phyloP scores from a whole-genome alignment of 345 rosid genomes.

The Toxicodendron radicans region DNA sequence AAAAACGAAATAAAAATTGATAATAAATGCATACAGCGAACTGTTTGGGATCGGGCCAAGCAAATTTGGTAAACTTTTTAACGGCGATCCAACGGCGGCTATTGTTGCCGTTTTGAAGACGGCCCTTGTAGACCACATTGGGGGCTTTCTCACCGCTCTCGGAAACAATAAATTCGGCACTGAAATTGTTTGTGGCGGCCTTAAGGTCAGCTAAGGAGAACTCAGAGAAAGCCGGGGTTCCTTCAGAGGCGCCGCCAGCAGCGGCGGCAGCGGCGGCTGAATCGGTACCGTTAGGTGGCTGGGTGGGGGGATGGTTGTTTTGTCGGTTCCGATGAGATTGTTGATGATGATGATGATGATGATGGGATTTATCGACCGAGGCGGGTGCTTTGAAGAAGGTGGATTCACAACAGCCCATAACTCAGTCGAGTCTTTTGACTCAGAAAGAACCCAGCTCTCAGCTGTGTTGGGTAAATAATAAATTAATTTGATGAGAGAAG shows the following conservation, averaged over 20 bases:
- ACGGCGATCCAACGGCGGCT: conserved; percentile 69
- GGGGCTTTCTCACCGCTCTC: conserved; percentile 79
- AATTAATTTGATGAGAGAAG: not conserved
- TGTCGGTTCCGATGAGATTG: conserved; percentile 16
- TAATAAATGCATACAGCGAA: conserved; percentile 50
- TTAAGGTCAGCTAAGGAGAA: conserved; percentile 72
- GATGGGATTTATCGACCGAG: conserved; percentile 18
- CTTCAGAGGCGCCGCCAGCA: conserved; percentile 24
- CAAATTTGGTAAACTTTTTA: conserved; percentile 66
- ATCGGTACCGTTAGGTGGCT: conserved; percentile 30
- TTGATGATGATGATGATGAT: conserved; percentile 13
- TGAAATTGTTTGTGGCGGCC: conserved; percentile 81
- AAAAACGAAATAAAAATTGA: not conserved
- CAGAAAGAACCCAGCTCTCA: conserved; percentile 11
- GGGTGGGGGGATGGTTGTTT: conserved; percentile 22
- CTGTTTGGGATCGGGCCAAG: conserved; percentile 96
- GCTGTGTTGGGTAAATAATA: no score
- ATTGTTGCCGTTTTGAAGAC: conserved; percentile 39
- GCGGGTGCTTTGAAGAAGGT: conserved; percentile 32
- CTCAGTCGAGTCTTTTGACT: conserved; percentile 34
- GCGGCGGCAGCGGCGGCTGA: conserved; percentile 6
- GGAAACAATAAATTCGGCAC: conserved; percentile 68
- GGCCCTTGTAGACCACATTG: conserved; percentile 79
- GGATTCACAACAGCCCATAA: conserved; percentile 74
- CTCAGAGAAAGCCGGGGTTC: conserved; percentile 51